Evolutionary conservation across 345 rosid species (phyloP).

Genomic region (Citrus mangshanensis): DNA sequence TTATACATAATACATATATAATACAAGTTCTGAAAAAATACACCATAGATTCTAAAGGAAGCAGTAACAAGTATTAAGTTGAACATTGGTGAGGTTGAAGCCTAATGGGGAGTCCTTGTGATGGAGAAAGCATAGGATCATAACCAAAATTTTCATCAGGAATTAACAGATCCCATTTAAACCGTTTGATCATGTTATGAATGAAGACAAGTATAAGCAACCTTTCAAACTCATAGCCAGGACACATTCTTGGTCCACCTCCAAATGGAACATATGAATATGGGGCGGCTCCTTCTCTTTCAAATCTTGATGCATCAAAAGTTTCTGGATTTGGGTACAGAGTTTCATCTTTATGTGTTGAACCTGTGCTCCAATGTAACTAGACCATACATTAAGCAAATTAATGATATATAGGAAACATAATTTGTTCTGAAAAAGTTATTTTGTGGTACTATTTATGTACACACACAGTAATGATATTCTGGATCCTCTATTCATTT

Average conservation of each 20-base stretch:
- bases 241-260: constrained; percentile 24
- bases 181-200: constrained; percentile 10
- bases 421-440: too few relatives aligned
- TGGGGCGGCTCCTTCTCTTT: constrained; percentile 3
- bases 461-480: too few relatives aligned
- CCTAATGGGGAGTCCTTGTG: constrained; percentile 12
- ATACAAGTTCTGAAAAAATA: not conserved
- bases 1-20: not conserved
- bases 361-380: constrained; percentile 9
- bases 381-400: not conserved
- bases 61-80: not conserved
- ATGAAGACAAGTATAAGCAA: constrained; percentile 14
- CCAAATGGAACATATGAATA: constrained; percentile 23
- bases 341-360: constrained; percentile 4
- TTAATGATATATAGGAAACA: too few relatives aligned
- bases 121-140: constrained; percentile 6
- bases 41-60: not conserved
- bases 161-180: constrained; percentile 2
- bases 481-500: too few relatives aligned
- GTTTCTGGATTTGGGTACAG: constrained; percentile 2
- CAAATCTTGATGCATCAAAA: constrained; percentile 16
- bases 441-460: too few relatives aligned
- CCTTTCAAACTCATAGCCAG: constrained; percentile 13
- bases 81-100: constrained; percentile 3
- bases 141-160: constrained; percentile 15